phyloP scores from a whole-genome alignment of 768 basidiomycete species.

The Trametes gibbosa region DNA sequence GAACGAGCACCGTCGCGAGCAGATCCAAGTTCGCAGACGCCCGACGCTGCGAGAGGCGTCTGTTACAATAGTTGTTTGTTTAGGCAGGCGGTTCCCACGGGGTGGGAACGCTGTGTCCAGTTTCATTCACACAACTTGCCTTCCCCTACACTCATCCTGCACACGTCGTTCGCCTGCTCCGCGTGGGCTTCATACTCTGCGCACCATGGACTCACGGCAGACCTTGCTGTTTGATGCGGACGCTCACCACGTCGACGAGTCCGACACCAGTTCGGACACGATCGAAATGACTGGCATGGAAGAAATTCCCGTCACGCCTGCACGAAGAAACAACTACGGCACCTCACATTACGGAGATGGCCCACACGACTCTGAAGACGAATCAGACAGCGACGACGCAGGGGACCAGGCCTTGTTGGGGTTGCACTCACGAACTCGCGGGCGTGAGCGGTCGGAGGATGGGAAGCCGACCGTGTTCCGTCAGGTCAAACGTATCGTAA shows the following conservation, averaged over 20 bases:
- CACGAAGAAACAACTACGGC: conserved; percentile 10
- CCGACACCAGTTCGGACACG: conserved; percentile 22
- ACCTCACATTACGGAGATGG: conserved; percentile 13
- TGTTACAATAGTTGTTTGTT: conserved; percentile 9
- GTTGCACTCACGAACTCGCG: conserved; percentile 29
- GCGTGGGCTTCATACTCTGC: not conserved
- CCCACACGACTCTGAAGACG: conserved; percentile 22
- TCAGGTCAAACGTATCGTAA: conserved; percentile 58
- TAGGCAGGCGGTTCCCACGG: conserved; percentile 13
- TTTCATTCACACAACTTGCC: not conserved
- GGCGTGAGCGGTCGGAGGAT: conserved; percentile 25
- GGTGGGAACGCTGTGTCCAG: not conserved
- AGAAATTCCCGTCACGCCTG: conserved; percentile 26
- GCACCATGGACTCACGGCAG: conserved; percentile 13
- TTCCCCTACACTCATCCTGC: not conserved
- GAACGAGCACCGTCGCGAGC: conserved; percentile 22
- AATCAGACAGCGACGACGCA: conserved; percentile 37
- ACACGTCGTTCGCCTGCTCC: not conserved
- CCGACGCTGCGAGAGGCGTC: conserved; percentile 14
- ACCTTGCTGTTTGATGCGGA: conserved; percentile 15
- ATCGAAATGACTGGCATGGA: conserved; percentile 38
- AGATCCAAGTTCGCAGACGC: conserved; percentile 22
- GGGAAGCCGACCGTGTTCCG: conserved; percentile 40
- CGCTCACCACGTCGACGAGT: conserved; percentile 6
- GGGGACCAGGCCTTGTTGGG: conserved; percentile 47